These are phyloP conservation scores for Delitschia confertaspora DNA, from an alignment of 495 filamentous ascomycete species.

Conservation along the genomic window DNA sequence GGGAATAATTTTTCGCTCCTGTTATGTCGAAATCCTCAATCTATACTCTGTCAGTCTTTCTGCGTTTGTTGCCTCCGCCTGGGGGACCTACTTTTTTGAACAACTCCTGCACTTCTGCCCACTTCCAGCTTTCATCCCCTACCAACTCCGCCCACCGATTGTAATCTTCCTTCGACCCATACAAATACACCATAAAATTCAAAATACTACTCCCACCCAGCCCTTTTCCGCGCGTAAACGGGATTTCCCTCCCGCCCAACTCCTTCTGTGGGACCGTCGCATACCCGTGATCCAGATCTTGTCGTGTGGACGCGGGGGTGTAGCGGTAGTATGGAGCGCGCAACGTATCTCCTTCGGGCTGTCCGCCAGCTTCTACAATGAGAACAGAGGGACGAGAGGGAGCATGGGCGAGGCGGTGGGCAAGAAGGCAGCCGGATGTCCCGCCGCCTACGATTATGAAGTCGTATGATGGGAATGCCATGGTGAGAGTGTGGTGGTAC, in stretches of 20 bases:
- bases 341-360: constrained; percentile 13
- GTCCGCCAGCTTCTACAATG: constrained; percentile 16
- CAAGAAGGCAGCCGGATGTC: constrained; percentile 24
- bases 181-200: constrained; percentile 23
- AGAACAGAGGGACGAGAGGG: constrained; percentile 19
- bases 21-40: constrained; percentile 18
- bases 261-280: constrained; percentile 9
- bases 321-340: constrained; percentile 18
- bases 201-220: constrained; percentile 21
- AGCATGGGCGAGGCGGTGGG: constrained; percentile 16
- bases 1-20: constrained; percentile 2
- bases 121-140: constrained; percentile 22
- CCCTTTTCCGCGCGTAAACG: constrained; percentile 16
- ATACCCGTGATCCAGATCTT: constrained; percentile 21
- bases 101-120: constrained; percentile 15
- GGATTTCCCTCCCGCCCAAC: constrained; percentile 11
- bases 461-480: constrained; percentile 3
- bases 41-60: neutral
- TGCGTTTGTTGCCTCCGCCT: too few species aligned
- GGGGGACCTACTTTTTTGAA: constrained; percentile 5
- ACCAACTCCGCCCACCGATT: constrained; percentile 22
- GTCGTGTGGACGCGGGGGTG: constrained; percentile 4
- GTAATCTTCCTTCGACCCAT: constrained; percentile 20
- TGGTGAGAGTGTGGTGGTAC: too few species aligned
- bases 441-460: constrained; percentile 14